These are phyloP conservation scores for Mycena epipterygia DNA, from an alignment of 768 basidiomycete genomes.

Conservation along the genomic window DNA sequence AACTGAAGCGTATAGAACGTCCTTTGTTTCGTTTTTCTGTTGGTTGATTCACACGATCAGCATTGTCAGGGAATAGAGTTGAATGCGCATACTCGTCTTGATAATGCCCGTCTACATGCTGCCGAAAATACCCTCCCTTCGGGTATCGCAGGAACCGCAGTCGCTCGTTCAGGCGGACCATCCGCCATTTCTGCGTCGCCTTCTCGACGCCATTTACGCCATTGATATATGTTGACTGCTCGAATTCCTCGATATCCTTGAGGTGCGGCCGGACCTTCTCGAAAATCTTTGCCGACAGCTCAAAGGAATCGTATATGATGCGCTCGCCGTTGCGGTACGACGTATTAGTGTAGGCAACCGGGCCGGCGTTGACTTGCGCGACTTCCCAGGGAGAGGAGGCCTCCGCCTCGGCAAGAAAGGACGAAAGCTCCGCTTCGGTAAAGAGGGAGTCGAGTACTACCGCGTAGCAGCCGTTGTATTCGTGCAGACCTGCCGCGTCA, in stretches of 20 bases:
- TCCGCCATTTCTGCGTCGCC: constrained; percentile 33
- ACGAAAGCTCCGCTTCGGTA: neutral
- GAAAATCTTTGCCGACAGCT: constrained; percentile 23
- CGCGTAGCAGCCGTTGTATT: constrained; percentile 32
- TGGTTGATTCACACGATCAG: neutral
- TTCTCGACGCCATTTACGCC: neutral
- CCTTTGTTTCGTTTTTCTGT: constrained; percentile 8
- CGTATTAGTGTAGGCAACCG: constrained; percentile 15
- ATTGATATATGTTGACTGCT: neutral
- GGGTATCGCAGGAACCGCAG: constrained; percentile 32
- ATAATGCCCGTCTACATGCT: constrained; percentile 22
- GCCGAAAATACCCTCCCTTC: constrained; percentile 26
- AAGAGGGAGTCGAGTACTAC: constrained; percentile 30
- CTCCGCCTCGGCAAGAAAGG: constrained; percentile 18
- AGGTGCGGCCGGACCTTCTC: constrained; percentile 28
- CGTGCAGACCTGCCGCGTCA: constrained; percentile 7
- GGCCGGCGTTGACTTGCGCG: constrained; percentile 30
- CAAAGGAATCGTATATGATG: constrained; percentile 33
- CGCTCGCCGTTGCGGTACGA: constrained; percentile 32
- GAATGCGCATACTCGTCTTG: neutral
- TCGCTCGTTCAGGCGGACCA: constrained; percentile 35
- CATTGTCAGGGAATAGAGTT: neutral
- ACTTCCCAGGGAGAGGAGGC: constrained; percentile 21
- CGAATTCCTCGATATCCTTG: constrained; percentile 28
- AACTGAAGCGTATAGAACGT: constrained; percentile 31